Percentiles rank a stretch among this genome's conserved stretches.
Evolutionary conservation across 495 filamentous ascomycete genomes (phyloP).

Genomic region (Neurospora sublineolata): DNA sequence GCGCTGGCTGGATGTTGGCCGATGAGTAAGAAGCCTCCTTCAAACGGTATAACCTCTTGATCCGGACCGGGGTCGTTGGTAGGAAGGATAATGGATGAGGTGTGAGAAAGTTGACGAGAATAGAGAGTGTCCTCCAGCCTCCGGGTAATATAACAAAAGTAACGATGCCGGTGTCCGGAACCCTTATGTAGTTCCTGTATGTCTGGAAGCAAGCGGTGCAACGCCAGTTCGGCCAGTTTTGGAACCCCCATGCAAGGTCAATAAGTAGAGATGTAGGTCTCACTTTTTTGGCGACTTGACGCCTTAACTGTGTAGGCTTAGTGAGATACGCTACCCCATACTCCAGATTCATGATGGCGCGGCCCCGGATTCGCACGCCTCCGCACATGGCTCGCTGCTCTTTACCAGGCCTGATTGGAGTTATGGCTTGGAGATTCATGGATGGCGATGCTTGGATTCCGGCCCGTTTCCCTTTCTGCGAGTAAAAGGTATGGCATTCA

Average conservation of each 20-base stretch:
- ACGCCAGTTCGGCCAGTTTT: neutral
- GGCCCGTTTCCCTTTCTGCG: conserved; percentile 5
- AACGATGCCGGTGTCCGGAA: neutral
- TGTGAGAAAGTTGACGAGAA: neutral
- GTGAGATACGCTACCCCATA: neutral
- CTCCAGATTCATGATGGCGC: neutral
- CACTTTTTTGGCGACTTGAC: neutral
- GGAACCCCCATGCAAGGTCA: neutral
- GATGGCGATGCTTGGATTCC: neutral
- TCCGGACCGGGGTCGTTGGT: neutral
- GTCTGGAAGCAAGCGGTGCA: neutral
- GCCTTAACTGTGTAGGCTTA: neutral
- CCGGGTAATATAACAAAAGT: neutral
- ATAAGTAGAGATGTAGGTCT: neutral
- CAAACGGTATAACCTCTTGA: neutral
- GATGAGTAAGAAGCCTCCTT: neutral
- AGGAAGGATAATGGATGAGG: neutral
- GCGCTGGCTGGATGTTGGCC: neutral
- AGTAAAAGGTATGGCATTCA: neutral
- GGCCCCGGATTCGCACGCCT: neutral
- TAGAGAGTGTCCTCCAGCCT: neutral
- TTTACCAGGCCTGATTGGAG: conserved; percentile 2
- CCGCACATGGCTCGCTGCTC: neutral
- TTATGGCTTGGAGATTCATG: neutral
- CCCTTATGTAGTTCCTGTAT: neutral